Percentiles rank a stretch among this genome's conserved stretches.
Conservation (phyloP, 2,329 filamentous ascomycete genomes). For the Lasiodiplodia citricola region DNA sequence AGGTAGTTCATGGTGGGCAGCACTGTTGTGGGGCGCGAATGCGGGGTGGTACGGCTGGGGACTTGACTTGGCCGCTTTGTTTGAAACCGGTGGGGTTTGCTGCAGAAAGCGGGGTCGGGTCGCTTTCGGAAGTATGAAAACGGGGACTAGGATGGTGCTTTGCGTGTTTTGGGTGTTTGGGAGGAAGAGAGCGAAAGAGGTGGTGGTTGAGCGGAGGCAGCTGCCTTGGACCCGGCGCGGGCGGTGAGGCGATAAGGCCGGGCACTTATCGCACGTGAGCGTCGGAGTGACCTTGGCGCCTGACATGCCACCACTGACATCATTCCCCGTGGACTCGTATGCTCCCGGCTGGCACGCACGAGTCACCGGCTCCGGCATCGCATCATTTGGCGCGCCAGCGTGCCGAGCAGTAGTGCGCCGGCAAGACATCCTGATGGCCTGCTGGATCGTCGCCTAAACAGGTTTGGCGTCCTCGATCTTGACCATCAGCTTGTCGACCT, state of each 20-base stretch:
- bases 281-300: conserved; percentile 14
- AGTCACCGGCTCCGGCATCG: conserved; percentile 8
- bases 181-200: conserved; percentile 25
- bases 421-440: background rate
- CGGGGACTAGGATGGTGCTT: background rate
- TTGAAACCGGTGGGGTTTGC: background rate
- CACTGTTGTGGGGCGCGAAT: conserved; percentile 19
- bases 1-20: conserved; percentile 73
- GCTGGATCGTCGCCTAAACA: background rate
- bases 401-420: background rate
- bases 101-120: background rate
- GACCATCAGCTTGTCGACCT: background rate
- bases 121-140: background rate
- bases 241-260: conserved; percentile 2
- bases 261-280: conserved; percentile 11
- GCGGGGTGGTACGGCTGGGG: conserved; percentile 14
- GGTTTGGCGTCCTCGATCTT: background rate
- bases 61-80: conserved; percentile 14
- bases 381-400: background rate
- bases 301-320: conserved; percentile 15
- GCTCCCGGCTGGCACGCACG: background rate
- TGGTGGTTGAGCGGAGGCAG: conserved; percentile 12
- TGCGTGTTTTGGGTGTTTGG: conserved; percentile 3
- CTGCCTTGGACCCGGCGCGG: conserved; percentile 14
- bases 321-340: background rate